Base-by-base conservation (phyloP, 495 filamentous ascomycete genomes). In the Friedmanniomyces simplex region DNA sequence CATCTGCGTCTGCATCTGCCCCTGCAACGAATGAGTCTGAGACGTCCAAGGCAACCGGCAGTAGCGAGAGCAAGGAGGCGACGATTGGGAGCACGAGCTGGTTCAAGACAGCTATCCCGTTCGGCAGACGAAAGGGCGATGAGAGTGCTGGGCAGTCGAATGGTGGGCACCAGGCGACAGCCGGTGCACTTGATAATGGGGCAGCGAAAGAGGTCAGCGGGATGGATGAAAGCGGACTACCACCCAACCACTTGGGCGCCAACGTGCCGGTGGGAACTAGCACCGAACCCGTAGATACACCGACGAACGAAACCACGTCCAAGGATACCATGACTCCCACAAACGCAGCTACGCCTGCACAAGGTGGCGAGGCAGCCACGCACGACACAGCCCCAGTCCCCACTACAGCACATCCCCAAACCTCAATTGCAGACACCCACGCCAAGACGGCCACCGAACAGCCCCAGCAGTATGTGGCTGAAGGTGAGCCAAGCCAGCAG, bases 51-150 rank as follows among this genome's bases (percentile, higher is more conserved):
- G 34, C 36, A 42, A 3, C 14, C 3, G 26, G n/a, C 52, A 54
- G 37, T 34, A 46, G 41, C 28, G 37, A 34, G 7, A 49, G 26
- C 41, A n/a, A 30, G 21, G 50, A 61, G 26, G 52, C 41, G 16
- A 13, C 48, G 10, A 52, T 56, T 46, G 58, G 52, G 11, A 61
- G 58, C 26, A 24, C 52, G 7, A 28, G 32, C 18, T 50, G 42
- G 52, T 56, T 51, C 39, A 49, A 50, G 22, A 39, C 58, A 1
- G 58, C 58, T 16, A 25, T 60, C 10, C 46, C 58, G 16, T 16
- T 52, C 21, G 25, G 52, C 42, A 28, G 50, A 41, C 52, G 45
- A 11, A 41, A 55, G 47, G 32, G 28, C 28, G 28, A 50, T 12
- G 52, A 60, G 30, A 26, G 41, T 21, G 18, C 24, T 13, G 18